These are phyloP conservation scores for Pyrenochaeta sp. DNA, from an alignment of 2,329 filamentous ascomycete species.

Conservation along the genomic window DNA sequence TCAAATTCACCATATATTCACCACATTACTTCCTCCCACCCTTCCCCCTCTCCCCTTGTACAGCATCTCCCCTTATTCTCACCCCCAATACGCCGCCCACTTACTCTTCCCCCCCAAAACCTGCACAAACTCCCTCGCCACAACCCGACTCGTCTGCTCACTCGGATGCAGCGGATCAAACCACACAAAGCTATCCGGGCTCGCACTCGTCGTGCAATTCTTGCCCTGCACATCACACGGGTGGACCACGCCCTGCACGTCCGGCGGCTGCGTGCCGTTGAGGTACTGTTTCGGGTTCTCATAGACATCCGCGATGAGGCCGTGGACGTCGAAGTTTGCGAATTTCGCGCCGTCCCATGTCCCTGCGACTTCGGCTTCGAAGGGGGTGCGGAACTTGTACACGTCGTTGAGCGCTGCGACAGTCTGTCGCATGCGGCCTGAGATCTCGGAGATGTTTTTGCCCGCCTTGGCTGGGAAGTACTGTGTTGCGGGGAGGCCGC, in stretches of 20 bases:
- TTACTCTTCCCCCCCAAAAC: slow-evolving; percentile 60
- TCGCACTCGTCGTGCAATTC: slow-evolving; percentile 45
- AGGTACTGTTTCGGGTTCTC: slow-evolving; percentile 67
- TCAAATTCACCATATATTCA: background rate
- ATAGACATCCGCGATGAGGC: slow-evolving; percentile 68
- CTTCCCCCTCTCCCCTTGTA: background rate
- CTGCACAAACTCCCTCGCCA: slow-evolving; percentile 64
- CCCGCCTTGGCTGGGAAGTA: slow-evolving; percentile 57
- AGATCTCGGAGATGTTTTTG: slow-evolving; percentile 59
- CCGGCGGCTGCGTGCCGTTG: slow-evolving; percentile 66
- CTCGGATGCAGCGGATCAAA: slow-evolving; percentile 78
- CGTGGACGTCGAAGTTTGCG: slow-evolving; percentile 72
- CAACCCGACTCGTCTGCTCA: slow-evolving; percentile 65
- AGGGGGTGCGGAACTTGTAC: slow-evolving; percentile 60
- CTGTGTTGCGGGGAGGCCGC: slow-evolving; percentile 52
- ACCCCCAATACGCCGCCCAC: slow-evolving; percentile 56
- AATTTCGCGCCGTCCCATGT: slow-evolving; percentile 65
- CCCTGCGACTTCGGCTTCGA: slow-evolving; percentile 51
- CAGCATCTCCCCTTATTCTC: too few species aligned
- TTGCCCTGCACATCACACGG: slow-evolving; percentile 57
- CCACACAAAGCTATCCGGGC: slow-evolving; percentile 71
- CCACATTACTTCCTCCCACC: background rate
- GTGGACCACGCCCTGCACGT: slow-evolving; percentile 66
- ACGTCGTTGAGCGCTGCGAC: slow-evolving; percentile 60
- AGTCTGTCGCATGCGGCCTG: slow-evolving; percentile 60